A percentile compares a stretch with the other conserved stretches of the same genome.
These are phyloP conservation scores for Neurospora cerealis DNA, from an alignment of 495 filamentous ascomycete species.

Conservation along the genomic window DNA sequence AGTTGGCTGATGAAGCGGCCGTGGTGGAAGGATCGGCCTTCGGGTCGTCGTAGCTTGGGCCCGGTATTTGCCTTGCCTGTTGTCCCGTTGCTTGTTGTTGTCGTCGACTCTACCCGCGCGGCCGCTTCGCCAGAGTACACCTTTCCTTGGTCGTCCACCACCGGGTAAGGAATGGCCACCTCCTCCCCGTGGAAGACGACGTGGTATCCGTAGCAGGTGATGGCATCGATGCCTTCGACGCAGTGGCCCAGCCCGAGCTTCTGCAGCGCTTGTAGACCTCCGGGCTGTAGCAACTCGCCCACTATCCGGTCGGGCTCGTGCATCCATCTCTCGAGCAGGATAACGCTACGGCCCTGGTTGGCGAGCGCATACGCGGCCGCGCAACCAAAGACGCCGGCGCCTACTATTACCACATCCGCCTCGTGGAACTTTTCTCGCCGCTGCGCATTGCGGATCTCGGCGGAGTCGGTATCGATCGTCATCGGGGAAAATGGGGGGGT, in stretches of 20 bases:
- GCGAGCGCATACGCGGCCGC: constrained; percentile 74
- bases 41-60: constrained; percentile 29
- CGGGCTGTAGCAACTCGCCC: constrained; percentile 89
- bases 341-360: constrained; percentile 78
- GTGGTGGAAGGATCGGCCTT: constrained; percentile 73
- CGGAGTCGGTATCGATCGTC: constrained; percentile 8
- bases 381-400: constrained; percentile 83
- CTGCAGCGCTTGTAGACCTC: constrained; percentile 72
- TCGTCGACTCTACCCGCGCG: constrained; percentile 6
- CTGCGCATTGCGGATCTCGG: constrained; percentile 26
- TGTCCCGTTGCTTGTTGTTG: constrained; percentile 2
- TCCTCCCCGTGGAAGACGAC: constrained; percentile 71
- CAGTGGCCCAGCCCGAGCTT: constrained; percentile 72
- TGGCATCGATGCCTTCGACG: constrained; percentile 81
- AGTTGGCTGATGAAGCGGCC: constrained; percentile 73
- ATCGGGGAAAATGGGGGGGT: not conserved
- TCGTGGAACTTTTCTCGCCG: constrained; percentile 35
- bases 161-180: constrained; percentile 69
- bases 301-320: constrained; percentile 96
- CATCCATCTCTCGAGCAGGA: constrained; percentile 80
- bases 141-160: constrained; percentile 20
- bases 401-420: constrained; percentile 77
- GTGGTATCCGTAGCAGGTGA: constrained; percentile 75
- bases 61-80: constrained; percentile 7
- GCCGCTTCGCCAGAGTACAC: constrained; percentile 3